Evolutionary conservation across 2,329 filamentous ascomycete genomes (phyloP).

Genomic region (Knoxdaviesia proteae): DNA sequence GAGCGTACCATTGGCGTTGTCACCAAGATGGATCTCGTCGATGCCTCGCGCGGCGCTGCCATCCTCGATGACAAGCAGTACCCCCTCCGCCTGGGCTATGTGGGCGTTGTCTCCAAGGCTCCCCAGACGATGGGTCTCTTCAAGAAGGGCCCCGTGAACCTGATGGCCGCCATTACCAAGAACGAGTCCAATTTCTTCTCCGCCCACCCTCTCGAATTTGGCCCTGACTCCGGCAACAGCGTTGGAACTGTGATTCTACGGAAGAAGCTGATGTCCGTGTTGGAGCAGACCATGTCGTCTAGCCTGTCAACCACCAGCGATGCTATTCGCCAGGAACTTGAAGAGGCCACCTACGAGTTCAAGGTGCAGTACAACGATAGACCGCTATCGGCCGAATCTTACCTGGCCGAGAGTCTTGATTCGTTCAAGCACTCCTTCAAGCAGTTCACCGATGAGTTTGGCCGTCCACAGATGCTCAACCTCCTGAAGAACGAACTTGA

Average conservation of each 20-base stretch:
- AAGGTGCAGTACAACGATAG: conserved; percentile 99
- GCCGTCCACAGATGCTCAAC: conserved; percentile 70
- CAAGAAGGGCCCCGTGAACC: conserved; percentile 59
- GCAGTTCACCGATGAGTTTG: conserved; percentile 75
- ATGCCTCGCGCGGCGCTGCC: conserved; percentile 53
- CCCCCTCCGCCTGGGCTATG: conserved; percentile 82
- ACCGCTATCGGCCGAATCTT: conserved; percentile 83
- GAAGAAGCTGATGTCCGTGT: conserved; percentile 90
- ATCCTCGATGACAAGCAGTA: conserved; percentile 84
- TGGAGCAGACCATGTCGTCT: conserved; percentile 92
- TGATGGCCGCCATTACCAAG: conserved; percentile 61
- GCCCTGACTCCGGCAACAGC: conserved; percentile 46
- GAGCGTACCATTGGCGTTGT: conserved; percentile 97
- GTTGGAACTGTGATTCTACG: conserved; percentile 74
- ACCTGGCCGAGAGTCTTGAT: conserved; percentile 85
- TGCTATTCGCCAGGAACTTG: conserved; percentile 82
- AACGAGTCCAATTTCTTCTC: conserved; percentile 81
- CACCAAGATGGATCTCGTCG: conserved; percentile 96
- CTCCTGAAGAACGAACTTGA: conserved; percentile 83
- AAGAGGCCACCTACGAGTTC: conserved; percentile 95
- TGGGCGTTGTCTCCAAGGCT: conserved; percentile 77
- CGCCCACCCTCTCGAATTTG: conserved; percentile 62
- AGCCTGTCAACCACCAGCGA: conserved; percentile 78
- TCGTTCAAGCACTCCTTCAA: conserved; percentile 97
- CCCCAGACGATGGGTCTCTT: conserved; percentile 56